Evolutionary conservation across 129 eudicot species (phyloP).

Genomic region (Apium graveolens): DNA sequence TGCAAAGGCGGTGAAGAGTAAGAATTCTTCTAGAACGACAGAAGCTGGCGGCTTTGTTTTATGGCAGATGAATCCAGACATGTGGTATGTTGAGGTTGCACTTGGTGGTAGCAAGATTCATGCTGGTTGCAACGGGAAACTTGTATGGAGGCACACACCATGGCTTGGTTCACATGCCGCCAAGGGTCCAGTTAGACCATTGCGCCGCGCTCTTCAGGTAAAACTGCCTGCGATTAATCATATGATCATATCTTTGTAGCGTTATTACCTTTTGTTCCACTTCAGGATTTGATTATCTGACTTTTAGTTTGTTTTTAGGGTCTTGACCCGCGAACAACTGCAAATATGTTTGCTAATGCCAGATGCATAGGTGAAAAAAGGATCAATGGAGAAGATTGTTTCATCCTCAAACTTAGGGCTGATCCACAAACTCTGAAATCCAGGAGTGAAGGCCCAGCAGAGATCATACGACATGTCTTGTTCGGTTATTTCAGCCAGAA

Average conservation of each 20-base stretch:
- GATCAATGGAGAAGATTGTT: constrained; percentile 6
- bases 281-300: neutral
- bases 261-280: neutral
- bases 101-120: constrained; percentile 30
- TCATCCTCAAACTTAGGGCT: constrained; percentile 8
- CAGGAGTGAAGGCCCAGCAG: constrained; percentile 10
- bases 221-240: neutral
- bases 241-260: neutral
- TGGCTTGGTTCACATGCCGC: constrained; percentile 34
- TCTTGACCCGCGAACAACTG: constrained; percentile 1
- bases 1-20: constrained; percentile 15
- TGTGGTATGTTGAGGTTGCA: constrained; percentile 32
- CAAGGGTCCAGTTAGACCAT: constrained; percentile 28
- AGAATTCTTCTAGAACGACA: constrained; percentile 13
- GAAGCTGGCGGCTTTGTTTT: constrained; percentile 30
- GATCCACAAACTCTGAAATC: constrained; percentile 4
- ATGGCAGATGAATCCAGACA: constrained; percentile 36
- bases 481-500: constrained; percentile 9
- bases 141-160: constrained; percentile 31
- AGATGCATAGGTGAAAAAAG: constrained; percentile 4
- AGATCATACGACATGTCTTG: constrained; percentile 9
- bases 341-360: constrained; percentile 1
- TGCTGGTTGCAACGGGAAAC: constrained; percentile 30
- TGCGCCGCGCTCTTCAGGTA: constrained; percentile 32
- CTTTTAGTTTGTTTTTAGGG: neutral